A percentile compares a stretch with the other conserved stretches of the same genome.
phyloP scores from a whole-genome alignment of 2,329 filamentous ascomycete genomes.

The Fusarium devonianum region DNA sequence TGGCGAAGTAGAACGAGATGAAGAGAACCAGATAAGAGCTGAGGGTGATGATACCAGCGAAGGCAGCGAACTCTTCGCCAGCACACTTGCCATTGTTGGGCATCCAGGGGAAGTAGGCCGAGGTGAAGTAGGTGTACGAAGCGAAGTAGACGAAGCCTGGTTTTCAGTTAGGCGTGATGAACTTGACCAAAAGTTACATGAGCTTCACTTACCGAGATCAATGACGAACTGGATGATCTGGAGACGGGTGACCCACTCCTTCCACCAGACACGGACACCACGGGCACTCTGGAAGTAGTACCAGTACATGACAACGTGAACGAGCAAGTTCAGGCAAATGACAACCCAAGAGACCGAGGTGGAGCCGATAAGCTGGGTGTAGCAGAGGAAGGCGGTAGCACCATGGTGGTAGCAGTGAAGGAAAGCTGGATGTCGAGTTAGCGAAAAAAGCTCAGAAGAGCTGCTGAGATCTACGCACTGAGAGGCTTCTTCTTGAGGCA shows the following conservation, averaged over 20 bases:
- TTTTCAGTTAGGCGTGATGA: conserved; percentile 33
- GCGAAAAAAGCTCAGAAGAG: conserved; percentile 12
- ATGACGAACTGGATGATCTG: conserved; percentile 98
- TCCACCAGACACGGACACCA: conserved; percentile 97
- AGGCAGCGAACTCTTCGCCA: conserved; percentile 95
- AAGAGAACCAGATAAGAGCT: conserved; percentile 97
- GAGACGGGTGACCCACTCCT: conserved; percentile 98
- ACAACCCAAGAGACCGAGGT: conserved; percentile 95
- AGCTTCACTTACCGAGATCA: conserved; percentile 76
- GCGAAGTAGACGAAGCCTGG: conserved; percentile 97
- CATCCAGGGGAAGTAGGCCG: conserved; percentile 84
- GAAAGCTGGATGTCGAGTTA: conserved; percentile 69
- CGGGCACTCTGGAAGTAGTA: conserved; percentile 99
- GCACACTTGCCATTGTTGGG: conserved; percentile 88
- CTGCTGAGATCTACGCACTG: conserved; percentile 51
- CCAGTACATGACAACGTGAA: conserved; percentile 99
- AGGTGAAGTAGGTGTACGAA: conserved; percentile 98
- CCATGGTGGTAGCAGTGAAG: conserved; percentile 99
- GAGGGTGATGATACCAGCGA: conserved; percentile 89
- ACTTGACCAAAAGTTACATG: not conserved
- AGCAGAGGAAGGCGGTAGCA: conserved; percentile 95
- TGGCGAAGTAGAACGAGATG: conserved; percentile 98
- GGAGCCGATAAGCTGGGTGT: conserved; percentile 92
- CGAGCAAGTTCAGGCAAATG: conserved; percentile 89
- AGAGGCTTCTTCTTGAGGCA: conserved; percentile 99